Conservation (phyloP, 495 filamentous ascomycete species). For the Daldinia grandis region DNA sequence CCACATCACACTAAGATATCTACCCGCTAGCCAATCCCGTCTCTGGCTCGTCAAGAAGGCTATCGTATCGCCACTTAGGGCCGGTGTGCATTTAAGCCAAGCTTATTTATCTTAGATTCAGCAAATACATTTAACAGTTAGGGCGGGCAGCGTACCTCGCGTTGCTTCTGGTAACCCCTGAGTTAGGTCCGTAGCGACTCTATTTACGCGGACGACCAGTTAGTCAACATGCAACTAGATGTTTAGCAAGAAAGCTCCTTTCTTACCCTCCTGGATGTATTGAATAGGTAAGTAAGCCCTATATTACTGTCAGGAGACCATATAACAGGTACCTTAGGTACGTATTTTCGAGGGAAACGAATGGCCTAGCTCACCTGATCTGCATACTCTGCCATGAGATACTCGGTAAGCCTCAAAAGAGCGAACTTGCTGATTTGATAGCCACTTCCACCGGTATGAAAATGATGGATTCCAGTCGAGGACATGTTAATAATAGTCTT, state of each 20-base stretch:
- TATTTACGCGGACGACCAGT: constrained; percentile 6
- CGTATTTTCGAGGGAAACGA: not conserved
- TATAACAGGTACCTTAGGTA: not conserved
- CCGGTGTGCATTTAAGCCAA: constrained; percentile 48
- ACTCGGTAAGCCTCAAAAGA: constrained; percentile 57
- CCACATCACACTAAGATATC: constrained; percentile 58
- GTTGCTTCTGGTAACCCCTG: constrained; percentile 25
- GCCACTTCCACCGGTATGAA: constrained; percentile 44
- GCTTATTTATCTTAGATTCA: constrained; percentile 8
- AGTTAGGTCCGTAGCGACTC: constrained; percentile 29
- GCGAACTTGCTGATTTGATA: constrained; percentile 60
- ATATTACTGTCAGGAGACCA: not conserved
- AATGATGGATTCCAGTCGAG: constrained; percentile 51
- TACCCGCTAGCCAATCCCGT: constrained; percentile 59
- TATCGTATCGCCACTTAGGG: constrained; percentile 56
- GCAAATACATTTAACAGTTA: not conserved
- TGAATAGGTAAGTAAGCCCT: constrained; percentile 55
- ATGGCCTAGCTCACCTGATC: constrained; percentile 28
- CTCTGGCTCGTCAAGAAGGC: constrained; percentile 57
- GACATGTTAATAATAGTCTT: constrained; percentile 60
- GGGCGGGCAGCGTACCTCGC: constrained; percentile 13
- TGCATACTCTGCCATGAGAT: constrained; percentile 52
- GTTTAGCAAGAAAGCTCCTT: constrained; percentile 21
- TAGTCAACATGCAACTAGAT: not conserved
- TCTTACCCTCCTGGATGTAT: constrained; percentile 59